Evolutionary conservation across 2,329 filamentous ascomycete species (phyloP), one percentile per base, ranked within the genome.

Genomic region (Aspergillus piperis): DNA sequence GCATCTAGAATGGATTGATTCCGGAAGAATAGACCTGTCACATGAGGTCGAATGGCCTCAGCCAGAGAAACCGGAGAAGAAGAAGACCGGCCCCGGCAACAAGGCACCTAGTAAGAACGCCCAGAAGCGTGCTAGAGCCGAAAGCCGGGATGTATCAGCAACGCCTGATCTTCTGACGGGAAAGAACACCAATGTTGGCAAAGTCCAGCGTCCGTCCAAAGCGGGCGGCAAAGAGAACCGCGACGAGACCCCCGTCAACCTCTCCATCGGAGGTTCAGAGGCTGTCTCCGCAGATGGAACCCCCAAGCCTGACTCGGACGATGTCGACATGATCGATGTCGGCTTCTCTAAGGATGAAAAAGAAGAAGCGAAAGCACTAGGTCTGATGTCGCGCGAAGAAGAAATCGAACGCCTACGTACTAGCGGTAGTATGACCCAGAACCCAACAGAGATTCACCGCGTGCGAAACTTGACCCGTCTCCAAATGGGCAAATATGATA

Each of bases 371-470:
- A 76, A 71, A 21, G 64, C 66, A 2, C 68, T 66, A 3, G 74
- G 71, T 36, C 70, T 75, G 25, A 85, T 84, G 70, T 82, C 77
- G 88, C 89, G 64, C 53, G 91, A 96, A 74, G 91, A 96, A 65
- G 95, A 99, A 75, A 97, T 98, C 59, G 95, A 99, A 75, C 96
- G 97, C 73, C 83, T 99, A 8, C 88, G 95, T 42, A 96, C 92
- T 3, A 91, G 91, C 23, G 96, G 95, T 32, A 97, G 92, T 62
- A 98, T 99, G 95, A 99, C 96, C 10, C 96, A 99, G 74, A 98
- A 98, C 66, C 95, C 96, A 59, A 92, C 94, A 11, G 96, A 99
- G 73, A 92, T 99, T 62, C 94, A 94, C 23, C 90, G 96, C 56
- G 96, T 99, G 58, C 89, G 95, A 71, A 99, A 99, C 73, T 88